A percentile compares a stretch with the other conserved stretches of the same genome.
phyloP scores from a whole-genome alignment of 495 filamentous ascomycete genomes.

The Penicillium waksmanii region DNA sequence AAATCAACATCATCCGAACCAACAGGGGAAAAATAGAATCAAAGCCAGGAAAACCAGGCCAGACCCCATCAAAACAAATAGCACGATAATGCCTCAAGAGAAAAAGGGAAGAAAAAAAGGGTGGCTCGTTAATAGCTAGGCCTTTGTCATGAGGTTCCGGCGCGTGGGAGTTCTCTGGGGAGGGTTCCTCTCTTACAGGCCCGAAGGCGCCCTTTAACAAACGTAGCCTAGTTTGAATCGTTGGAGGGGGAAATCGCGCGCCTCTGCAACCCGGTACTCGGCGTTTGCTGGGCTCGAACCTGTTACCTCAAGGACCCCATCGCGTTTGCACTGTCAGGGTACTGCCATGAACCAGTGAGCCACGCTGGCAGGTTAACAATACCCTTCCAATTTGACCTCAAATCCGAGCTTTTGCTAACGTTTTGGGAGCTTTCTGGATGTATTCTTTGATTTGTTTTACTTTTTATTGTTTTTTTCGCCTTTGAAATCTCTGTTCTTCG shows the following conservation, averaged over 20 bases:
- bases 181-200: neutral
- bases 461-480: neutral
- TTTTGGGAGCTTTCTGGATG: neutral
- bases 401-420: neutral
- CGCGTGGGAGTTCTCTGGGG: neutral
- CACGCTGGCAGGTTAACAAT: slow-evolving; percentile 2
- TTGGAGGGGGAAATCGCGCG: neutral
- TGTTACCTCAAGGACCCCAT: neutral
- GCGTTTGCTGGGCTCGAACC: slow-evolving; percentile 1
- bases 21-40: neutral
- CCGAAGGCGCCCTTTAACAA: neutral
- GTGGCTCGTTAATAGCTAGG: neutral
- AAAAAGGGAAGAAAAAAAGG: neutral
- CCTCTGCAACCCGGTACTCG: neutral
- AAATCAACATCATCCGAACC: neutral
- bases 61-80: neutral
- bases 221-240: slow-evolving; percentile 5
- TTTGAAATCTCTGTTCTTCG: neutral
- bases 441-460: neutral
- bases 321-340: neutral
- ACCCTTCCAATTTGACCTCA: neutral
- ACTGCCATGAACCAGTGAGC: neutral
- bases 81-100: neutral
- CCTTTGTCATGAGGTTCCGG: neutral
- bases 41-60: neutral